A percentile compares a stretch with the other conserved stretches of the same genome.
Conservation (phyloP, 139 green algal genomes). For the Nannochloris sp. region DNA sequence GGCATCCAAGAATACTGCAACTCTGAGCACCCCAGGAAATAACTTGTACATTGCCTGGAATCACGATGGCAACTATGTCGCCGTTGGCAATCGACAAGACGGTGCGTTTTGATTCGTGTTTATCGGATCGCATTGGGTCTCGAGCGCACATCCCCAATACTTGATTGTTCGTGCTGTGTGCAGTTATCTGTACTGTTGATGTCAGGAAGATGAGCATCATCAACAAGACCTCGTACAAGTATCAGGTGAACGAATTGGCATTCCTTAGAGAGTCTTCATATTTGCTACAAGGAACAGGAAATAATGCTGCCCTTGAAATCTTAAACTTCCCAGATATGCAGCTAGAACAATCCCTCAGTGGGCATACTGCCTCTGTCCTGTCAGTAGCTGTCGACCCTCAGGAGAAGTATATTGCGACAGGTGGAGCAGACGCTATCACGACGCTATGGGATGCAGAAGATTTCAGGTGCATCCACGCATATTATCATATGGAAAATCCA, state of each 20-base stretch:
- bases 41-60: conserved; percentile 30
- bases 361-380: conserved; percentile 17
- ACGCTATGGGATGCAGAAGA: conserved; percentile 26
- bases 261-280: conserved; percentile 4
- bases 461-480: conserved; percentile 14
- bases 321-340: conserved; percentile 17
- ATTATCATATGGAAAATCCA: conserved; percentile 22
- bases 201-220: conserved; percentile 23
- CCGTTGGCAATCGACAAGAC: conserved; percentile 18
- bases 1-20: conserved; percentile 19
- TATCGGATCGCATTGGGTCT: not conserved
- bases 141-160: not conserved
- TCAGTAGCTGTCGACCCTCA: conserved; percentile 13
- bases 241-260: conserved; percentile 22
- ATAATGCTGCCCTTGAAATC: conserved; percentile 15
- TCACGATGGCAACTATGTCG: conserved; percentile 20
- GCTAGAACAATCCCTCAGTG: conserved; percentile 1
- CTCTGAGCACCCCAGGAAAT: conserved; percentile 12
- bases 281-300: conserved; percentile 16
- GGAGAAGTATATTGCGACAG: conserved; percentile 21
- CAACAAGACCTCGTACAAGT: conserved; percentile 19
- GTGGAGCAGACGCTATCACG: conserved; percentile 18
- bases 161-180: conserved; percentile 4
- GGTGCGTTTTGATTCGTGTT: not conserved
- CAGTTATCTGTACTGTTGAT: conserved; percentile 24